Evolutionary conservation across 225 moss, liverwort and hornwort species (phyloP), one percentile per base, ranked within the genome.

Genomic region (Neckera pumila): DNA sequence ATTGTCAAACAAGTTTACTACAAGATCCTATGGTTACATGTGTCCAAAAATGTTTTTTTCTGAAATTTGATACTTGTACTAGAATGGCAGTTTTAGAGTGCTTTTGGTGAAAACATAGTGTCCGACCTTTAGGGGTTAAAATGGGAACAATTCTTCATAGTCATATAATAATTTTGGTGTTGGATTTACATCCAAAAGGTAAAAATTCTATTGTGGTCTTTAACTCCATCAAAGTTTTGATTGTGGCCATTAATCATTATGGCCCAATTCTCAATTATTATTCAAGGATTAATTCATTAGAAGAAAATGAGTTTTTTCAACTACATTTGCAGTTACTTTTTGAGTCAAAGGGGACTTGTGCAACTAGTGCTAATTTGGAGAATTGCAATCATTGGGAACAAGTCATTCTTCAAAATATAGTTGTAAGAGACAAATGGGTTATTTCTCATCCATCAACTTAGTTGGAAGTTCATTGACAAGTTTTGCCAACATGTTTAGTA

Each of bases 351-450:
- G 6, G 6, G 21, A 12, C 22, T 21, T 12, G 3, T n/a, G 67
- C 38, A 38, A 69, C 7, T 1, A 23, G 1, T 69, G 23, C 8
- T 38, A 69, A n/a, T 38, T 4, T 0, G 1, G 0, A 1, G 6
- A 7, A 1, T 23, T 38, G 2, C 7, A 69, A 0, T 69, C 38
- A 23, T 38, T 69, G 5, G 34, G 0, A 11, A 19, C 38, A 23
- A 40, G 25, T 70, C 0, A 0, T 23, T 38, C 2, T 38, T 69
- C 7, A 4, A 69, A 7, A 23, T 2, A 1, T 13, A 23, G 7
- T 23, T 0, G 0, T 4, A 40, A 25, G 8, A 0, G 25, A 23
- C 7, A n/a, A 67, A 22, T 0, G 2, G 3, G 4, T 40, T 40
- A 25, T 70, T 70, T 23, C 2, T 23, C 69, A 25, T 40, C 3